Percentiles rank a stretch among this genome's conserved stretches.
Evolutionary conservation across 2,329 filamentous ascomycete species (phyloP).

Genomic region (Colletotrichum camelliae): DNA sequence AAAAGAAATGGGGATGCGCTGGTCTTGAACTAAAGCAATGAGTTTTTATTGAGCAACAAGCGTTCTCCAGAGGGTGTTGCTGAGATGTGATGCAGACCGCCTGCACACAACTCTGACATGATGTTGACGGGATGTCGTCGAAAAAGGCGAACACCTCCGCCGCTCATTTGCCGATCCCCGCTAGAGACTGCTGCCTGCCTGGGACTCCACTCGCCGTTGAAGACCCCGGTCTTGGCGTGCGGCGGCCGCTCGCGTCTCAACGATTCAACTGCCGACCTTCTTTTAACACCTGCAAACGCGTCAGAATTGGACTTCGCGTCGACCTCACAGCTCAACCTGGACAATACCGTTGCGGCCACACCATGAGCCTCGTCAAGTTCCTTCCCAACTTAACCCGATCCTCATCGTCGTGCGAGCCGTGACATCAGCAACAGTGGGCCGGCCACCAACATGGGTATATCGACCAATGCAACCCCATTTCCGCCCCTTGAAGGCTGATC

Average conservation of each 20-base stretch:
- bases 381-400: background rate
- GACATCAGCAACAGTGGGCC: background rate
- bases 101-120: background rate
- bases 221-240: background rate
- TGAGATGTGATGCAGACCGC: background rate
- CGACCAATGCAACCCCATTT: background rate
- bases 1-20: no score
- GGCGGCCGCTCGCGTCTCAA: background rate
- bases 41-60: background rate
- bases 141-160: background rate
- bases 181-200: background rate
- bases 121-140: background rate
- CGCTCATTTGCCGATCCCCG: background rate
- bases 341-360: background rate
- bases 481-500: background rate
- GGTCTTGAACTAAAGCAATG: no score
- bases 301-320: rapidly evolving
- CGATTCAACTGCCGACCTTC: rapidly evolving
- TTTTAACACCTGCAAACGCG: background rate
- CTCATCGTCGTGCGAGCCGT: background rate
- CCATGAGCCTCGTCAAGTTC: background rate
- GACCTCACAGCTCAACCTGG: background rate
- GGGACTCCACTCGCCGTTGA: background rate
- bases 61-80: background rate
- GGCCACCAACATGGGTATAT: background rate